Evolutionary conservation across 139 green algal genomes (phyloP).

Genomic region (Chlamydomonas sphaeroides): DNA sequence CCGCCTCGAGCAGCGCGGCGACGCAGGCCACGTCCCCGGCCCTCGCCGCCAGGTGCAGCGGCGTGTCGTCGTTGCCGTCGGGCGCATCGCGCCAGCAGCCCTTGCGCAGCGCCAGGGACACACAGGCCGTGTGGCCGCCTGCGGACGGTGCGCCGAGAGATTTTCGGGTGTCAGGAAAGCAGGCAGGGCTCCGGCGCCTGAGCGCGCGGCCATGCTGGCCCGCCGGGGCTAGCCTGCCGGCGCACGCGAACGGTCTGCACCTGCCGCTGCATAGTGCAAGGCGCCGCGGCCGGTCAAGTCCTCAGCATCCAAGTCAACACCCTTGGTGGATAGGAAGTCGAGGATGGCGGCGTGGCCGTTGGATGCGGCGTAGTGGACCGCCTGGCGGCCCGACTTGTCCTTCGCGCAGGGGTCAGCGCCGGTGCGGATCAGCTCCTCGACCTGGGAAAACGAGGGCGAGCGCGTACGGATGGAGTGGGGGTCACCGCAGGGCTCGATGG

Average conservation of each 20-base stretch:
- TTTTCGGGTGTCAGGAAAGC: too few relatives aligned
- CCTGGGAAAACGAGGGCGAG: conserved; percentile 54
- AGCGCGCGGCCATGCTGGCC: too few relatives aligned
- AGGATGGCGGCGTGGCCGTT: conserved; percentile 68
- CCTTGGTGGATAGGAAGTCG: conserved; percentile 52
- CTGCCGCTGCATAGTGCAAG: conserved; percentile 72
- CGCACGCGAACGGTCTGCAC: too few relatives aligned
- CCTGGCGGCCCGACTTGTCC: conserved; percentile 66
- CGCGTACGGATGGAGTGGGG: too few relatives aligned
- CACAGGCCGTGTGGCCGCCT: conserved; percentile 5
- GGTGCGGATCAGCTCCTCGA: conserved; percentile 64
- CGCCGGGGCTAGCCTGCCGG: too few relatives aligned
- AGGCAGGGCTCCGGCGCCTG: too few relatives aligned
- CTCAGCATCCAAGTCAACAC: conserved; percentile 75
- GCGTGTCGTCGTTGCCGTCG: conserved; percentile 65
- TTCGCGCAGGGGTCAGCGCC: conserved; percentile 58
- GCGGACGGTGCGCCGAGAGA: too few relatives aligned
- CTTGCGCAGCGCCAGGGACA: conserved; percentile 55
- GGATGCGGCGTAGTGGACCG: conserved; percentile 76
- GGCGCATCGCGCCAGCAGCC: conserved; percentile 68
- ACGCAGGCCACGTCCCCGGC: conserved; percentile 18
- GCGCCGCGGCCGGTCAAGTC: conserved; percentile 62
- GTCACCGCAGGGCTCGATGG: too few relatives aligned
- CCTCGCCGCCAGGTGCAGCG: conserved; percentile 73
- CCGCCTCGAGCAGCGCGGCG: conserved; percentile 55